Evolutionary conservation across 208 protist genomes (phyloP).

Genomic region (Phytomonas francai): DNA sequence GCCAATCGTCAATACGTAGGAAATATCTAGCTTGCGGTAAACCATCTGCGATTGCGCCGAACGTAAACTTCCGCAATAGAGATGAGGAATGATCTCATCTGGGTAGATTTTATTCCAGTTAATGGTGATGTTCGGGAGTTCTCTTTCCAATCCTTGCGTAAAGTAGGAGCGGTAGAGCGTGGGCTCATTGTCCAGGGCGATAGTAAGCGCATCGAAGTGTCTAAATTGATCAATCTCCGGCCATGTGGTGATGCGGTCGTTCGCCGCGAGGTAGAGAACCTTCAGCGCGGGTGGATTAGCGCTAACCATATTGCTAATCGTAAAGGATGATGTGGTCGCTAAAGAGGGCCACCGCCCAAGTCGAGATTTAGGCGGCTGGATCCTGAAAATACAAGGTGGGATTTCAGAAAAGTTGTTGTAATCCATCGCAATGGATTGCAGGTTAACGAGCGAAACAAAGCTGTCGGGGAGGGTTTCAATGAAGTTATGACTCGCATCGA

Average conservation of each 20-base stretch:
- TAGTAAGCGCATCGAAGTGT: slow-evolving; percentile 46
- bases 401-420: slow-evolving; percentile 81
- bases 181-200: slow-evolving; percentile 84
- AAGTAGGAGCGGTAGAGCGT: slow-evolving; percentile 59
- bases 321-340: not conserved
- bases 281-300: slow-evolving; percentile 33
- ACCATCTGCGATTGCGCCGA: slow-evolving; percentile 81
- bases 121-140: slow-evolving; percentile 65
- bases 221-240: slow-evolving; percentile 28
- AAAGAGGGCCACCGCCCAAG: not conserved
- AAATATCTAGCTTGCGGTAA: slow-evolving; percentile 77
- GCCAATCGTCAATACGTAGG: slow-evolving; percentile 75
- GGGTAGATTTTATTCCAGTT: slow-evolving; percentile 91
- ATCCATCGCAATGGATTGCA: slow-evolving; percentile 57
- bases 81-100: slow-evolving; percentile 66
- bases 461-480: slow-evolving; percentile 53
- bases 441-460: slow-evolving; percentile 49
- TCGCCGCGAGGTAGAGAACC: slow-evolving; percentile 69
- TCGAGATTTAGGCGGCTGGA: slow-evolving; percentile 6
- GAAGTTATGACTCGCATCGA: slow-evolving; percentile 81
- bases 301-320: not conserved
- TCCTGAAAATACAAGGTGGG: slow-evolving; percentile 55
- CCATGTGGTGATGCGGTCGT: slow-evolving; percentile 53
- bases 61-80: slow-evolving; percentile 82
- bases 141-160: slow-evolving; percentile 27